A percentile compares a stretch with the other conserved stretches of the same genome.
phyloP scores from a whole-genome alignment of 148 eudicot species.

The Agrostemma githago region DNA sequence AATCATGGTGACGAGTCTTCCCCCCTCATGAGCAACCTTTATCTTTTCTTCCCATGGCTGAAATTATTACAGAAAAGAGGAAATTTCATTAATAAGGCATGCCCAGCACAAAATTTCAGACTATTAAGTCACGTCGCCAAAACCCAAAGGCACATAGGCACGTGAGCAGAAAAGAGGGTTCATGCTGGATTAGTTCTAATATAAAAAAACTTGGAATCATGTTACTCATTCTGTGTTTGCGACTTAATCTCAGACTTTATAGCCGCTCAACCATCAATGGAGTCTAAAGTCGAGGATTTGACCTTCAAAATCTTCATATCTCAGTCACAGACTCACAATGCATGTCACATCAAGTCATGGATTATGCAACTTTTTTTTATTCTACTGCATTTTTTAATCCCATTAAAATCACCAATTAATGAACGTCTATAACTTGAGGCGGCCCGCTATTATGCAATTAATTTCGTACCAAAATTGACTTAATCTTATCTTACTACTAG shows the following conservation, averaged over 20 bases:
- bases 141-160: neutral
- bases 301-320: no score
- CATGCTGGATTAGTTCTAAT: neutral
- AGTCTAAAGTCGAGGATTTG: no score
- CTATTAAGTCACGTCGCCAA: slow-evolving; percentile 3
- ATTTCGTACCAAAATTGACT: neutral
- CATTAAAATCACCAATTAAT: no score
- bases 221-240: neutral
- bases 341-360: no score
- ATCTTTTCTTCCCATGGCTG: slow-evolving; percentile 50
- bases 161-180: neutral
- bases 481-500: neutral
- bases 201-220: neutral
- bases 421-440: neutral
- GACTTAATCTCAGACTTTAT: neutral
- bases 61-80: neutral
- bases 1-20: slow-evolving; percentile 40
- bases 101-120: neutral
- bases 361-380: no score
- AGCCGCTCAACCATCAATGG: no score
- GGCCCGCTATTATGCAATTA: neutral
- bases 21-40: slow-evolving; percentile 36
- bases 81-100: neutral
- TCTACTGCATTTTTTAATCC: no score
- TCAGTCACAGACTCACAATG: no score